Base-by-base conservation (phyloP, 1,139 yeast species). In the Blastobotrys aristatus region DNA sequence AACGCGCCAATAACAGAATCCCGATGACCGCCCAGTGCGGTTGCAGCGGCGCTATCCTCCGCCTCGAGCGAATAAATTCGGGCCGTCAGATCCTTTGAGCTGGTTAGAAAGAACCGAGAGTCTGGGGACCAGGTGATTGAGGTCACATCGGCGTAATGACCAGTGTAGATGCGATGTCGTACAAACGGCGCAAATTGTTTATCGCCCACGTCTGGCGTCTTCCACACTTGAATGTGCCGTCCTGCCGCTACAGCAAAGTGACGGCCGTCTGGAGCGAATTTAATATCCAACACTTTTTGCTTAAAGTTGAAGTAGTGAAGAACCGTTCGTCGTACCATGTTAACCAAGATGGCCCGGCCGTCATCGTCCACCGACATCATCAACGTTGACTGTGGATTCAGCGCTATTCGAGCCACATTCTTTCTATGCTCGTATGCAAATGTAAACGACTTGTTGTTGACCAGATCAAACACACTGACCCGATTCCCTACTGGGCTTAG, bases 101-200 rank as follows among this genome's bases (percentile, higher is more conserved):
- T 77, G 3, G 96, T 80, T 37, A 92, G 71, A 61, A 92, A 77
- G 63, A 89, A 92, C 57, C 96, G 74, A 4, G 96, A 86, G 66
- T 92, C 98, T 32, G 74, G 75, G 0, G 97, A 87, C 98, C 98
- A 92, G 4, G 86, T 75, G 8, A 92, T 67, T 6, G 87, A 79
- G 1, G 80, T 76, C 22, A 94, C 80, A 55, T 87, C 95, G 46
- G 82, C 82, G 64, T 82, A 89, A 68, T 92, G 98, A 24, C 98
- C 99, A 2, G 97, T 88, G 60, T 89, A 89, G 5, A 86, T 78
- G 59, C 96, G 74, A 65, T 87, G 89, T 56, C 95, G 83, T 36
- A 92, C 85, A 68, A 92, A 94, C 14, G 98, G 99, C 1, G 96
- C 94, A 74, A 94, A 92, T 64, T 89, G 97, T 54, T 95, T 74